Evolutionary conservation across 2,329 filamentous ascomycete species (phyloP).

Genomic region (Phialophora expanda): DNA sequence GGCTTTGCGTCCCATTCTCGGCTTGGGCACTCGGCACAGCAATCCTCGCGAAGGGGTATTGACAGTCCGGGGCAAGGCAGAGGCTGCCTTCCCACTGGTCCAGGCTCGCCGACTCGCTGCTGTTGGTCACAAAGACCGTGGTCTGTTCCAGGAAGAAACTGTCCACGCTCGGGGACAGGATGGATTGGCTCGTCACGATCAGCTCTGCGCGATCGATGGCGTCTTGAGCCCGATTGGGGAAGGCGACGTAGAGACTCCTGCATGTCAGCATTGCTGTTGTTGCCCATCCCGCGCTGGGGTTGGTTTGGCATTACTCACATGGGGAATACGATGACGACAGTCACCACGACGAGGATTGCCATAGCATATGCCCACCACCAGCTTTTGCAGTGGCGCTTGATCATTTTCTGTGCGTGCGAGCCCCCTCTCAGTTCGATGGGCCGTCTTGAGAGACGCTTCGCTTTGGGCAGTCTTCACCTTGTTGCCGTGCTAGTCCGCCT

Average conservation of each 20-base stretch:
- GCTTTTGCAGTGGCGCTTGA: not conserved
- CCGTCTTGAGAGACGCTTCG: not conserved
- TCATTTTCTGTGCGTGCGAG: not conserved
- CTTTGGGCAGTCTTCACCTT: not conserved
- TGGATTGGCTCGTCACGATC: constrained; percentile 1
- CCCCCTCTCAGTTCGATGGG: not conserved
- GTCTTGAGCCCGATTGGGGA: constrained; percentile 1
- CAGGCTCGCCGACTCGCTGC: not conserved
- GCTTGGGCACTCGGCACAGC: constrained; percentile 49
- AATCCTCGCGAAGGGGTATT: constrained; percentile 1
- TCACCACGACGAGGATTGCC: not conserved
- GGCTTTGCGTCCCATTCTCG: constrained; percentile 49
- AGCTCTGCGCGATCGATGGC: not conserved
- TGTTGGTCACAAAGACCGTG: not conserved
- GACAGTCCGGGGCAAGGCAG: constrained; percentile 1
- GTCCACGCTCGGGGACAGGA: not conserved
- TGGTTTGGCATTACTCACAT: constrained; percentile 9
- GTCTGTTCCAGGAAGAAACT: not conserved
- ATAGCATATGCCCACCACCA: constrained; percentile 8
- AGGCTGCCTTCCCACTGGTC: not conserved
- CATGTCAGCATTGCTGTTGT: constrained; percentile 25
- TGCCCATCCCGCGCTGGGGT: not conserved
- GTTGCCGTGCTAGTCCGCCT: not conserved
- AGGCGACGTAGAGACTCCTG: constrained; percentile 30
- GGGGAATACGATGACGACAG: not conserved